Base-by-base conservation (phyloP, 805 yeast species). In the Naumovozyma baii region DNA sequence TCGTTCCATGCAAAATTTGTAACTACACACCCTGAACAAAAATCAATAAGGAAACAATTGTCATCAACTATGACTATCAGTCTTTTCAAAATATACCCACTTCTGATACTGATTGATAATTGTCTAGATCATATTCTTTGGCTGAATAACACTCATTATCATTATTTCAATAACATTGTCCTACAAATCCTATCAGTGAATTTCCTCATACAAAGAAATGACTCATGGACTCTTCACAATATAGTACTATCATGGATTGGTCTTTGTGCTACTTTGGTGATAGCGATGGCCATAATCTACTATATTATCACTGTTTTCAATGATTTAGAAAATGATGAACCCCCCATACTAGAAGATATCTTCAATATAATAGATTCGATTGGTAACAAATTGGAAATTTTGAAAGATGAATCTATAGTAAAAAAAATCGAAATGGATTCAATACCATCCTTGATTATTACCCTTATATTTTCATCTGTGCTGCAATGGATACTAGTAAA, bases 301-400 rank as follows among this genome's bases (percentile, higher is more conserved):
- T 55, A 55, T 33, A 35, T 57, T 13, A 31, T 40, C 14, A 41
- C 59, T 4, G 41, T 55, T 2, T 38, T 45, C 17, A 29, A 37
- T 13, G 57, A 54, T 29, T 33, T 55, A 15, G 35, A 34, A 19
- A 39, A 35, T 5, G 41, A 43, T 5, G 64, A 59, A 31, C 51
- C 61, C 3, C 64, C 64, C 20, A 59, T 62, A 8, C 29, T 56
- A 33, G 64, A 59, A 26, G 63, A 59, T 33, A 52, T 59, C 18
- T 48, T 51, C 8, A 43, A 49, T 10, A 34, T 50, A 13, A 31
- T 55, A 22, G 56, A 53, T 26, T 51, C 51, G 13, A 53, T 59
- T 9, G 30, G 39, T 13, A 48, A 48, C 32, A 59, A 59, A 41
- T 37, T 59, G 10, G 46, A 45, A 4, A 45, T 47, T 12, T 34